Evolutionary conservation across 2,329 filamentous ascomycete species (phyloP).

Genomic region (Aspergillus jensenii): DNA sequence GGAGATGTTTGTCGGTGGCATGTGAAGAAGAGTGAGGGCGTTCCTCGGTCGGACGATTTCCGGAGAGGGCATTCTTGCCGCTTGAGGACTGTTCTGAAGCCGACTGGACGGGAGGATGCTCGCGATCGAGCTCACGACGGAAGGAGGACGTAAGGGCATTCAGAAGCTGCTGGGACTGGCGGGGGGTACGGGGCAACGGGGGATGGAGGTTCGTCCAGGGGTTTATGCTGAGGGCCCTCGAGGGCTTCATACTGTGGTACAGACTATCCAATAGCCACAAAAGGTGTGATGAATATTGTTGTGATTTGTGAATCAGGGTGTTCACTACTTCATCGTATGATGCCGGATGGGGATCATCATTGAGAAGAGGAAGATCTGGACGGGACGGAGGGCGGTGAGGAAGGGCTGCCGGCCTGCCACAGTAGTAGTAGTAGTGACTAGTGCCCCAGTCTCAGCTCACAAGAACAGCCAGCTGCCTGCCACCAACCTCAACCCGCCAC

Average conservation of each 20-base stretch:
- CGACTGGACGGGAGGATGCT: conserved; percentile 48
- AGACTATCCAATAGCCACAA: neutral
- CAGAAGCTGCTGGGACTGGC: conserved; percentile 61
- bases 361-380: neutral
- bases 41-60: neutral
- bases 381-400: conserved; percentile 13
- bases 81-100: neutral
- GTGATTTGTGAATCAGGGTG: neutral
- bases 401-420: conserved; percentile 15
- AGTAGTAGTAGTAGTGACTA: too few species aligned
- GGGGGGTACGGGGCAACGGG: conserved; percentile 52
- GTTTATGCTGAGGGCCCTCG: conserved; percentile 48
- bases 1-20: conserved; percentile 40
- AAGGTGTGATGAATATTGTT: neutral
- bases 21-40: conserved; percentile 30
- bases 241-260: conserved; percentile 50
- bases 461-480: neutral
- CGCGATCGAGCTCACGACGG: conserved; percentile 60
- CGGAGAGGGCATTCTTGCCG: conserved; percentile 10
- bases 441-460: too few species aligned
- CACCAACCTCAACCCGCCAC: conserved; percentile 11
- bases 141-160: conserved; percentile 63
- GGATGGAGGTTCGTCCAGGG: conserved; percentile 56
- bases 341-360: neutral
- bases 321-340: neutral